Base-by-base conservation (phyloP, 2,329 filamentous ascomycete species). In the Fusarium brevicatenulatum region DNA sequence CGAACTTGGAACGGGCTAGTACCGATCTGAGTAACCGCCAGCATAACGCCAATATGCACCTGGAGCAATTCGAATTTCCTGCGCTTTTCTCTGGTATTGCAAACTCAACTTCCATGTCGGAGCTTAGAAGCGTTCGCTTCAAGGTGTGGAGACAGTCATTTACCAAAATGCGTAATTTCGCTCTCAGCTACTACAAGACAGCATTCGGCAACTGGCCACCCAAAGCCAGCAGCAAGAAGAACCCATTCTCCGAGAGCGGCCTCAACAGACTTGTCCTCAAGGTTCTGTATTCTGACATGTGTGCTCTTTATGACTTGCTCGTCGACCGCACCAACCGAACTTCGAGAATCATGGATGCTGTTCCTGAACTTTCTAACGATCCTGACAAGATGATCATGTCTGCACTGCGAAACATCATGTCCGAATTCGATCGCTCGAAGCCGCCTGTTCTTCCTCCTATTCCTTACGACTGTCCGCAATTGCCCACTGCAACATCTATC, bases 21-120 rank as follows among this genome's bases (percentile, higher is more conserved):
- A 87, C 97, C 75, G 95, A 97, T 77, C 86, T 98, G 7, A 87
- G 92, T 39, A 91, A 90, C 68, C 90, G 94, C 25, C 88, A 94
- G 66, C 88, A 91, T 69, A 91, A 88, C 59, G 89, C 95, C 73
- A 92, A 93, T 72, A 84, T 85, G 37, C 91, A 93, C 47, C 85
- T 98, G n/a, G 91, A 93, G 65, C 90, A 94, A 69, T 98, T 98
- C 75, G 94, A 98, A 37, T 98, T 97, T 76, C 95, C 95, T 0
- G 93, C 93, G 1, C 85, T 98, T 9, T 98, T 97, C 79, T 90
- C 94, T 0, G 96, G 96, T 39, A 90, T 95, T 73, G 95, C 94
- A 78, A 95, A 91, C 80, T 97, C 94, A 7, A 95, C 92, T 16
- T 94, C 92, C 2, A 88, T 90, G 28, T 87, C 87, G 2, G 94